Evolutionary conservation across 345 rosid genomes (phyloP), one percentile per base, ranked within the genome.

Genomic region (Eucalyptus leucophloia): DNA sequence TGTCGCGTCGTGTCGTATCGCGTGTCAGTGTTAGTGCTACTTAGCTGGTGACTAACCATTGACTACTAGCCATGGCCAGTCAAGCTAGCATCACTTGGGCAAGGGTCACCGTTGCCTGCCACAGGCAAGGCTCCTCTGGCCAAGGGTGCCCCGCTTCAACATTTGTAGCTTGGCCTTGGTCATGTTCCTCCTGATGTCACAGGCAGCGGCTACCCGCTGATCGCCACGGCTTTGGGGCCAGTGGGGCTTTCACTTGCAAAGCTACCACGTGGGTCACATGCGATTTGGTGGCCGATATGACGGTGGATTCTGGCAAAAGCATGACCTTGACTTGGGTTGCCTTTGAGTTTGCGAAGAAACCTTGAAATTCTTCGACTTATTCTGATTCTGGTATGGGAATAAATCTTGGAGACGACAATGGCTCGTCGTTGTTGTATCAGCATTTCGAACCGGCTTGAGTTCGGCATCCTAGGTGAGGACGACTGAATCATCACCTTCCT

Each of bases 341-440:
- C 54, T 51, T 51, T 0, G 54, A 51, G 54, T 86, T 89, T 65
- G 77, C 77, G 40, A 65, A 65, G 77, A 65, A 65, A n/a, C 77
- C 40, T 34, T 95, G 95, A 88, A 96, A 96, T 90, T 95, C 97
- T 88, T 93, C 94, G 47, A 91, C 93, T 28, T 95, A 96, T 89
- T 49, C 90, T 51, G 54, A 51, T 49, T 86, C 32, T 86, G 37
- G 87, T 49, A 86, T 86, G 37, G 87, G 54, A 49, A 49, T 49
- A 97, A 42, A 97, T 97, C 80, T 86, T 18, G 95, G 93, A 8
- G 98, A 94, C 30, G 93, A 86, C 89, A 95, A 91, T 30, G 97
- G 96, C 93, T 97, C 99, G 56, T 97, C 99, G 49, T 97, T 96
- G 10, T 95, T 94, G 92, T 97, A 97, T 32, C 42, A 12, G 53